These are phyloP conservation scores for Sordariomycetes sp. DNA, from an alignment of 2,329 filamentous ascomycete genomes.

Conservation along the genomic window DNA sequence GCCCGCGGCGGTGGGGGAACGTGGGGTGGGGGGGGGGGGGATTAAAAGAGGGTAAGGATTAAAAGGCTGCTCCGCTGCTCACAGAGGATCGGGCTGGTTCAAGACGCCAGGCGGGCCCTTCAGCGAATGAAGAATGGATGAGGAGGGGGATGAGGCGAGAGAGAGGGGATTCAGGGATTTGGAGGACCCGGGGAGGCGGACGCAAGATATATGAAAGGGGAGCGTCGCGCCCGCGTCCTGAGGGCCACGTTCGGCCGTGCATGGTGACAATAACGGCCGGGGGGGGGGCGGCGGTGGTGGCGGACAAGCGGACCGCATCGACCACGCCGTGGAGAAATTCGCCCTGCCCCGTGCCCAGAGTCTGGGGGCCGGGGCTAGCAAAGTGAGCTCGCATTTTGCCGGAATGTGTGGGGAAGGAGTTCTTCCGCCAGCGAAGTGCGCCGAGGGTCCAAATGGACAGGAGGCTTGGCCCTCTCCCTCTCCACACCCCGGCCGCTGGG, in stretches of 20 bases:
- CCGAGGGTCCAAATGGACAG: too few species aligned
- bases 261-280: not conserved
- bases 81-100: not conserved
- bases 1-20: too few species aligned
- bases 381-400: not conserved
- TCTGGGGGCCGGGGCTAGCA: not conserved
- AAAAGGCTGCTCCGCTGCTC: not conserved
- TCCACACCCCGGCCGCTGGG: too few species aligned
- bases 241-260: not conserved
- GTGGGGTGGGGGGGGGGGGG: not conserved
- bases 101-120: not conserved
- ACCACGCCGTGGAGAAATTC: not conserved
- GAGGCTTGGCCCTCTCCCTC: too few species aligned
- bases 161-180: not conserved
- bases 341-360: not conserved
- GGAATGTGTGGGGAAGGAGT: not conserved
- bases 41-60: not conserved
- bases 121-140: not conserved
- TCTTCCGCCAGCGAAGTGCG: not conserved
- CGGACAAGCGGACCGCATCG: not conserved
- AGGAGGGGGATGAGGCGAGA: not conserved
- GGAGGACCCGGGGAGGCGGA: not conserved
- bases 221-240: not conserved
- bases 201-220: not conserved
- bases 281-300: too few species aligned